phyloP scores from a whole-genome alignment of 768 basidiomycete species.

The Mycena epipterygia region DNA sequence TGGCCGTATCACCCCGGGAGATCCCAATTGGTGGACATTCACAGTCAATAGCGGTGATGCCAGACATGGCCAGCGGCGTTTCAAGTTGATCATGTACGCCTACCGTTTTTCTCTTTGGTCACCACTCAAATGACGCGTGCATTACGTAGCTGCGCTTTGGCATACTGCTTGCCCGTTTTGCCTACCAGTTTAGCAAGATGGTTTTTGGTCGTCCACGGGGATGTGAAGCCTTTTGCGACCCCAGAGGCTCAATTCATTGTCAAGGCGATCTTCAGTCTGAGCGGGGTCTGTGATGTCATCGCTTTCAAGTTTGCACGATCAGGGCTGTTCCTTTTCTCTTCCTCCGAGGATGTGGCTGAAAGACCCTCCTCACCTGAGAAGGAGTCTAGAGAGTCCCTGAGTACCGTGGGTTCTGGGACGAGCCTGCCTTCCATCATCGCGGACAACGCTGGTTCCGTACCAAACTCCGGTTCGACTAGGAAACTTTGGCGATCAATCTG shows the following conservation, averaged over 20 bases:
- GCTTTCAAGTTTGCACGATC: slow-evolving; percentile 16
- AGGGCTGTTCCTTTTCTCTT: slow-evolving; percentile 11
- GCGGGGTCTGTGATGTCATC: slow-evolving; percentile 16
- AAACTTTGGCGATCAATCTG: neutral
- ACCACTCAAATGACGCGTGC: neutral
- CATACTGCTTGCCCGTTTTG: slow-evolving; percentile 24
- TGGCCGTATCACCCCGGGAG: slow-evolving; percentile 4
- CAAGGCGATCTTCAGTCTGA: slow-evolving; percentile 29
- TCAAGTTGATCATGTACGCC: slow-evolving; percentile 11
- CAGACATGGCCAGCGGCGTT: neutral
- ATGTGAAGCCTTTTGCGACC: slow-evolving; percentile 24
- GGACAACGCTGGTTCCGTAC: no score
- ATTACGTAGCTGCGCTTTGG: slow-evolving; percentile 24
- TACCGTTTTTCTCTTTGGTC: neutral
- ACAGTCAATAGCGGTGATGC: neutral
- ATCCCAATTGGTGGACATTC: slow-evolving; percentile 29
- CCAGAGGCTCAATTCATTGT: slow-evolving; percentile 24
- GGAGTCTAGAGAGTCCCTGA: neutral
- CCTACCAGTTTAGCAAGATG: slow-evolving; percentile 22
- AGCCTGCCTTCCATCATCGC: neutral
- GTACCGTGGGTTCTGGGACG: neutral
- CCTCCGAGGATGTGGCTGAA: neutral
- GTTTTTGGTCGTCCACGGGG: slow-evolving; percentile 21
- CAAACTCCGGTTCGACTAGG: neutral
- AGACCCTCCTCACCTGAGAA: no score